These are phyloP conservation scores for Saposhnikovia divaricata DNA, from an alignment of 129 eudicot genomes.

Conservation along the genomic window DNA sequence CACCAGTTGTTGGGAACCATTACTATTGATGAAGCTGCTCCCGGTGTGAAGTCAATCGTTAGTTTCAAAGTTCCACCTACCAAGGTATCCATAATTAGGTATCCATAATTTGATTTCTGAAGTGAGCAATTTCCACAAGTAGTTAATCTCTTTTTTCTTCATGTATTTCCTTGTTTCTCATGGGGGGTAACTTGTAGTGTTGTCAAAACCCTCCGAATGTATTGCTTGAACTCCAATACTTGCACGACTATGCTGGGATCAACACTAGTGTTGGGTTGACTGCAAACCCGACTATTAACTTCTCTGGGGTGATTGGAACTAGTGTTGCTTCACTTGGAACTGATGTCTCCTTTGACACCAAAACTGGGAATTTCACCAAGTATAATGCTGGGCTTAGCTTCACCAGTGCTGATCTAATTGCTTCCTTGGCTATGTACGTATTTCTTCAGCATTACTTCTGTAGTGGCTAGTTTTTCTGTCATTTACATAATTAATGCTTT, in stretches of 20 bases:
- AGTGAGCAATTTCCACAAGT: not conserved
- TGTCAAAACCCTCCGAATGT: not conserved
- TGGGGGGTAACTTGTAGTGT: not conserved
- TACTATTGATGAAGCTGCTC: slow-evolving; percentile 69
- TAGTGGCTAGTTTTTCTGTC: not conserved
- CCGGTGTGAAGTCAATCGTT: slow-evolving; percentile 68
- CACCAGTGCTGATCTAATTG: slow-evolving; percentile 63
- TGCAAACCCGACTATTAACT: slow-evolving; percentile 70
- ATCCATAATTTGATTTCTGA: slow-evolving; percentile 9
- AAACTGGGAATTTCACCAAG: slow-evolving; percentile 56
- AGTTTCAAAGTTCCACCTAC: slow-evolving; percentile 83
- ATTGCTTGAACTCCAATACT: slow-evolving; percentile 83
- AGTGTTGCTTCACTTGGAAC: slow-evolving; percentile 45
- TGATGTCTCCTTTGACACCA: slow-evolving; percentile 71
- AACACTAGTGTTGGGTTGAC: slow-evolving; percentile 70
- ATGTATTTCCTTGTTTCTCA: not conserved
- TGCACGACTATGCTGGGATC: slow-evolving; percentile 92
- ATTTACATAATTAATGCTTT: not conserved
- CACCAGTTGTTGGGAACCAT: slow-evolving; percentile 44
- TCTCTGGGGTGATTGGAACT: slow-evolving; percentile 74
- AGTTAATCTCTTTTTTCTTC: not conserved
- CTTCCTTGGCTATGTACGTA: slow-evolving; percentile 68
- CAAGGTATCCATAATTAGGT: slow-evolving; percentile 73
- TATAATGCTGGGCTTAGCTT: slow-evolving; percentile 58
- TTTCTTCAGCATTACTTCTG: not conserved